phyloP scores from a whole-genome alignment of 495 filamentous ascomycete genomes.

The Cryomyces minteri region DNA sequence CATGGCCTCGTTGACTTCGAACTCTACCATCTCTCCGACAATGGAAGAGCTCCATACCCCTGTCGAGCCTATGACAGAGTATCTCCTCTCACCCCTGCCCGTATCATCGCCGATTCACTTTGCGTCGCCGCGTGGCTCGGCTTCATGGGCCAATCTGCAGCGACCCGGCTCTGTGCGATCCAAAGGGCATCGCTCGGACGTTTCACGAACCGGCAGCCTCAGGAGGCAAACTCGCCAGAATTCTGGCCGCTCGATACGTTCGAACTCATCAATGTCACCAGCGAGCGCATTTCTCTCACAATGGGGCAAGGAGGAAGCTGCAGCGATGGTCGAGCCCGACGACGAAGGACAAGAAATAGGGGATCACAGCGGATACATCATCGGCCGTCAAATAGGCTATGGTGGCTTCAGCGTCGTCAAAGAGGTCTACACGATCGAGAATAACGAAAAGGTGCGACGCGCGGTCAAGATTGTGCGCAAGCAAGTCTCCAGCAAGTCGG shows the following conservation, averaged over 20 bases:
- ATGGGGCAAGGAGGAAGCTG: constrained; percentile 24
- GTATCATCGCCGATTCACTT: constrained; percentile 23
- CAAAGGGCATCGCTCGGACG: constrained; percentile 8
- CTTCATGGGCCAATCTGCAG: constrained; percentile 24
- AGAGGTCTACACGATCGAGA: constrained; percentile 50
- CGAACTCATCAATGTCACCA: constrained; percentile 21
- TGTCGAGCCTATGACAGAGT: constrained; percentile 26
- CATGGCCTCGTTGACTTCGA: constrained; percentile 39
- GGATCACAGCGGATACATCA: constrained; percentile 39
- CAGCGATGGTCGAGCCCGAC: constrained; percentile 35
- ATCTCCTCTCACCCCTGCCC: constrained; percentile 33
- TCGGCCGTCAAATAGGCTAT: constrained; percentile 50
- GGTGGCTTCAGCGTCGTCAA: constrained; percentile 58
- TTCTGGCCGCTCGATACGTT: constrained; percentile 10
- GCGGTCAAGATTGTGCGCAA: constrained; percentile 64
- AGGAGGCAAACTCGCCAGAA: constrained; percentile 7
- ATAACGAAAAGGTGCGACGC: constrained; percentile 29
- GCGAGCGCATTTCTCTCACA: constrained; percentile 40
- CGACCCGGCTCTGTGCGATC: constrained; percentile 9
- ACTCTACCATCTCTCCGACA: constrained; percentile 34
- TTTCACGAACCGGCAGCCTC: constrained; percentile 4
- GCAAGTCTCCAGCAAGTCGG: constrained; percentile 32
- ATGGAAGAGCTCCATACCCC: constrained; percentile 35
- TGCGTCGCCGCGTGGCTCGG: constrained; percentile 26
- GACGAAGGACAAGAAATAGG: constrained; percentile 60